A percentile compares a stretch with the other conserved stretches of the same genome.
phyloP scores from a whole-genome alignment of 805 yeast species.

The Huiozyma sinensis region DNA sequence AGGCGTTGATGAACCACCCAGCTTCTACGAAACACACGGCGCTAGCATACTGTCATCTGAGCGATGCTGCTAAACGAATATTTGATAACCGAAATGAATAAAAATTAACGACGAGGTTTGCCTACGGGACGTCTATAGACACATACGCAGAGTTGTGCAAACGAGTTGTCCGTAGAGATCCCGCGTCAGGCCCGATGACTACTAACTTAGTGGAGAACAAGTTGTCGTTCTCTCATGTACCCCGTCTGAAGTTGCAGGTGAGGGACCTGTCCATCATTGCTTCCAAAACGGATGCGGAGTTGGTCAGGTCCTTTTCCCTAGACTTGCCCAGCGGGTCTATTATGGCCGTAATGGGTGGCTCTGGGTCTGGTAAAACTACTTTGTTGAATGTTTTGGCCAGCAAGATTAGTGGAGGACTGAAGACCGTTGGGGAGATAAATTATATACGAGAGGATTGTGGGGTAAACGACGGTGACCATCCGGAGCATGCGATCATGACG shows the following conservation, averaged over 20 bases:
- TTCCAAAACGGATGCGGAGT: slow-evolving; percentile 25
- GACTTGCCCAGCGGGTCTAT: slow-evolving; percentile 50
- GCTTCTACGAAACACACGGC: too few relatives aligned
- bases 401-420: slow-evolving; percentile 33
- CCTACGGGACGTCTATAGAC: background rate
- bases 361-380: slow-evolving; percentile 83
- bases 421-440: slow-evolving; percentile 34
- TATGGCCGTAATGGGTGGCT: slow-evolving; percentile 78
- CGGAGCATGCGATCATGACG: slow-evolving; percentile 27
- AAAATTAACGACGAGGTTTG: too few relatives aligned
- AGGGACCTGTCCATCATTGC: slow-evolving; percentile 19
- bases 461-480: background rate
- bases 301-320: slow-evolving; percentile 44
- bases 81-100: too few relatives aligned
- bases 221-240: slow-evolving; percentile 15
- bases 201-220: slow-evolving; percentile 14
- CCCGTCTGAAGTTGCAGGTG: slow-evolving; percentile 17
- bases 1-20: slow-evolving; percentile 16
- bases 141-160: background rate
- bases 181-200: slow-evolving; percentile 3
- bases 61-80: too few relatives aligned
- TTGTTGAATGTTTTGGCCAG: slow-evolving; percentile 56
- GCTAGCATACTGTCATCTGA: too few relatives aligned
- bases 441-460: slow-evolving; percentile 12
- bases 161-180: background rate